These are phyloP conservation scores for Xylaria sp. DNA, from an alignment of 2,329 filamentous ascomycete species.

Conservation along the genomic window DNA sequence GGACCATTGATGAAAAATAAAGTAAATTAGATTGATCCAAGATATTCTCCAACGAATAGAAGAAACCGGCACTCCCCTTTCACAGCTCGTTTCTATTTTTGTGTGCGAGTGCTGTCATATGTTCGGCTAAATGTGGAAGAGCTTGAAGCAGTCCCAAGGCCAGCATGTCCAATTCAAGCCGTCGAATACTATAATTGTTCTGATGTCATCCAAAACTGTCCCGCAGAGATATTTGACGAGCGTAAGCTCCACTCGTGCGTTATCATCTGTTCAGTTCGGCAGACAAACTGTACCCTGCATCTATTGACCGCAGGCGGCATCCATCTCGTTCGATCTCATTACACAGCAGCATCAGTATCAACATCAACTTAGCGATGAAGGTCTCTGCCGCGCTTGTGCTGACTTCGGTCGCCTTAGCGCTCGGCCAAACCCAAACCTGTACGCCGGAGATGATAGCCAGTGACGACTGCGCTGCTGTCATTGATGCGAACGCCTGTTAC, in stretches of 20 bases:
- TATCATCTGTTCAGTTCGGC: constrained; percentile 22
- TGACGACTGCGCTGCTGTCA: constrained; percentile 54
- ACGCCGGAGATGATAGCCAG: constrained; percentile 50
- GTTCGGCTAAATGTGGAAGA: constrained; percentile 31
- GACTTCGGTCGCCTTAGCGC: constrained; percentile 40
- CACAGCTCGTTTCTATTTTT: constrained; percentile 27
- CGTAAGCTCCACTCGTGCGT: constrained; percentile 15
- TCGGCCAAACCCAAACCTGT: constrained; percentile 50
- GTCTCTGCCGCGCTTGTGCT: constrained; percentile 40
- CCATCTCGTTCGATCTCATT: background rate
- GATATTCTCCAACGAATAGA: constrained; percentile 26
- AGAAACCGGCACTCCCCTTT: background rate
- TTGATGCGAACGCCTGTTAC: constrained; percentile 56
- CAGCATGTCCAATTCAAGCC: constrained; percentile 15
- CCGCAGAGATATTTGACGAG: constrained; percentile 23
- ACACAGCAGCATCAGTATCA: background rate
- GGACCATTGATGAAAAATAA: background rate
- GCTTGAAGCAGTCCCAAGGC: constrained; percentile 7
- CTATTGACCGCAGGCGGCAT: constrained; percentile 11
- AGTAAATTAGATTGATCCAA: constrained; percentile 22
- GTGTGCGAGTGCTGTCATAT: constrained; percentile 19
- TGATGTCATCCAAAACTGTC: constrained; percentile 26
- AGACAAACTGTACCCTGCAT: constrained; percentile 4
- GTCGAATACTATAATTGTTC: constrained; percentile 36
- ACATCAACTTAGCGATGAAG: constrained; percentile 39